A percentile compares a stretch with the other conserved stretches of the same genome.
Conservation (phyloP, 495 filamentous ascomycete species). For the Glonium stellatum region DNA sequence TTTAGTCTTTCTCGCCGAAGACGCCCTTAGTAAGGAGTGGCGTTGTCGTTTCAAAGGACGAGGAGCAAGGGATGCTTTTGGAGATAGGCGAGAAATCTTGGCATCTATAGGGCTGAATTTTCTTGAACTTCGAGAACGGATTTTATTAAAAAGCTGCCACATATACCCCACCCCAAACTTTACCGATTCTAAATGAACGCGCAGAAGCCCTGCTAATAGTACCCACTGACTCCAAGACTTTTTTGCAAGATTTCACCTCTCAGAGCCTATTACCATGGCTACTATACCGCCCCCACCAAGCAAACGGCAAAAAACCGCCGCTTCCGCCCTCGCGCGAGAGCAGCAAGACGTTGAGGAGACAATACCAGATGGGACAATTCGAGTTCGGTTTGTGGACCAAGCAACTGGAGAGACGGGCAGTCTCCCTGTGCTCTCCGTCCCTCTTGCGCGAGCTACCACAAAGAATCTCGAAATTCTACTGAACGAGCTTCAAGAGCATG, state of each 20-base stretch:
- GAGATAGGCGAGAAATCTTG: not conserved
- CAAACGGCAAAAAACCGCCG: conserved; percentile 77
- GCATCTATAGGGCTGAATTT: not conserved
- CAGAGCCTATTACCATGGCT: conserved; percentile 55
- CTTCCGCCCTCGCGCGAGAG: conserved; percentile 59
- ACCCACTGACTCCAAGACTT: too few relatives aligned
- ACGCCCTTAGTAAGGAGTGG: too few relatives aligned
- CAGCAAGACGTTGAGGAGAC: conserved; percentile 67
- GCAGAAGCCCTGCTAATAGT: too few relatives aligned
- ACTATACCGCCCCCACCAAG: conserved; percentile 83
- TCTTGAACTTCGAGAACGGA: not conserved
- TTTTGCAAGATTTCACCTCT: not conserved
- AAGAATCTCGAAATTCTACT: conserved; percentile 89
- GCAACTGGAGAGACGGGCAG: conserved; percentile 61
- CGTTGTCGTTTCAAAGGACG: too few relatives aligned
- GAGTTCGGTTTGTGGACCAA: conserved; percentile 82
- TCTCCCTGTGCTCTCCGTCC: conserved; percentile 64
- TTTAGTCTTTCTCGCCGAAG: too few relatives aligned
- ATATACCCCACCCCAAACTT: too few relatives aligned
- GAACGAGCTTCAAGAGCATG: conserved; percentile 75
- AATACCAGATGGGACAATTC: conserved; percentile 64
- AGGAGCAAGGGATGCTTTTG: too few relatives aligned
- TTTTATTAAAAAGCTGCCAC: too few relatives aligned
- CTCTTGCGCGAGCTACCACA: conserved; percentile 76
- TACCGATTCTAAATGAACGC: too few relatives aligned